Conservation (phyloP, 1,284 basidiomycete genomes). For the Volvariella volvacea region DNA sequence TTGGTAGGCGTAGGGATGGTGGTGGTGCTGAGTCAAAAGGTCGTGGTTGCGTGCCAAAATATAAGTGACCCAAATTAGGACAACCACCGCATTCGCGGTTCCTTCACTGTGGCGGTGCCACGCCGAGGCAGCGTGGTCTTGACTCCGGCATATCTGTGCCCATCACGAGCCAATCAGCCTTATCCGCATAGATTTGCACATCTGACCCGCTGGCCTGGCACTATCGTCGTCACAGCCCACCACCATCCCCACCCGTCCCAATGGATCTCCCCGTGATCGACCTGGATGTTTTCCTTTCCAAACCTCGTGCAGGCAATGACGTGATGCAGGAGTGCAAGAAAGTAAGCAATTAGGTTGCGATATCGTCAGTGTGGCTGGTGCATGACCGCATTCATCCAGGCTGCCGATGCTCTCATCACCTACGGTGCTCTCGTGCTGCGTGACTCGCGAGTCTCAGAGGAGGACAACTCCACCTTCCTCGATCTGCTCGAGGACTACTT, state of each 20-base stretch:
- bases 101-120: constrained; percentile 3
- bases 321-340: constrained; percentile 60
- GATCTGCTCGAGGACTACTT: constrained; percentile 88
- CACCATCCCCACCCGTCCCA: constrained; percentile 12
- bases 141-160: no score
- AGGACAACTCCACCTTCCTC: constrained; percentile 74
- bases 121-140: constrained; percentile 5
- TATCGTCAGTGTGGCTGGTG: constrained; percentile 2
- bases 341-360: constrained; percentile 27
- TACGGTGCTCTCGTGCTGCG: constrained; percentile 80
- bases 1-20: constrained; percentile 17
- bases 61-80: constrained; percentile 4
- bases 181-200: no score
- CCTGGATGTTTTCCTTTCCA: constrained; percentile 65
- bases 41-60: constrained; percentile 17
- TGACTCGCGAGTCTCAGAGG: constrained; percentile 78
- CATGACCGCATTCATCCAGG: constrained; percentile 32
- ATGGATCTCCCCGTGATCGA: constrained; percentile 66
- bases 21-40: constrained; percentile 26
- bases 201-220: no score
- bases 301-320: constrained; percentile 38
- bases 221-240: no score
- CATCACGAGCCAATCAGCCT: constrained; percentile 10
- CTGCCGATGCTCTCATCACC: constrained; percentile 72
- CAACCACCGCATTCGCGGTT: background rate